Conservation (phyloP, 768 basidiomycete genomes). For the Russula sp. region DNA sequence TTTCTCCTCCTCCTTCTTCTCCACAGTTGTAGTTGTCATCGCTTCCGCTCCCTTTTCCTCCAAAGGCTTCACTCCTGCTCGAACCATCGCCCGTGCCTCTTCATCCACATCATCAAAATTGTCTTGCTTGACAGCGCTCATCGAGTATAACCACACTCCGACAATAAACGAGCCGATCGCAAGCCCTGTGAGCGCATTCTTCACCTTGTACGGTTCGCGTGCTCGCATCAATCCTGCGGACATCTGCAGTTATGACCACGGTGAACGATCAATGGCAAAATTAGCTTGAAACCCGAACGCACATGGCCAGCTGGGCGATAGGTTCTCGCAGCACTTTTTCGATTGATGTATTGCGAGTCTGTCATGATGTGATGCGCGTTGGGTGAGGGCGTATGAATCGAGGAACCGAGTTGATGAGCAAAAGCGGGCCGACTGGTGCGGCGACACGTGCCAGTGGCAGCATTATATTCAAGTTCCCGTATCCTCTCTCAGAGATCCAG, state of each 20-base stretch:
- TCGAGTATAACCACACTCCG: constrained; percentile 89
- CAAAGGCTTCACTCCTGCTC: constrained; percentile 20
- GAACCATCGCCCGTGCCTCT: constrained; percentile 47
- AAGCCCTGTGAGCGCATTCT: constrained; percentile 77
- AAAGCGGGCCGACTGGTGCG: not conserved
- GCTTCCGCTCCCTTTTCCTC: constrained; percentile 2
- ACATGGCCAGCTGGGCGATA: constrained; percentile 57
- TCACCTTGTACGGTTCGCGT: constrained; percentile 73
- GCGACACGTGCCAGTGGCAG: not conserved
- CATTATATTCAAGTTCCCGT: too few relatives aligned
- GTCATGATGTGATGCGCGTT: constrained; percentile 2
- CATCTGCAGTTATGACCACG: constrained; percentile 37
- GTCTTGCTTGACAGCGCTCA: constrained; percentile 48
- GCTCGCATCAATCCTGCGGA: constrained; percentile 87
- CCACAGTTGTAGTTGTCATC: too few relatives aligned
- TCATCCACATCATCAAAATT: constrained; percentile 44
- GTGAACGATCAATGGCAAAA: not conserved
- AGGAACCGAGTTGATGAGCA: not conserved
- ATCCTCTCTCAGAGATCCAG: too few relatives aligned
- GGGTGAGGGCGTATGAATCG: not conserved
- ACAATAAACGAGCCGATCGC: constrained; percentile 68
- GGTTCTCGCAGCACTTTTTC: constrained; percentile 43
- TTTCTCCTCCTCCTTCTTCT: not conserved
- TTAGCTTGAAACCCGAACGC: constrained; percentile 29
- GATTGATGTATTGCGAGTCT: constrained; percentile 42